A percentile compares a stretch with the other conserved stretches of the same genome.
phyloP scores from a whole-genome alignment of 2,329 filamentous ascomycete species.

The Leptographium wingfieldii region DNA sequence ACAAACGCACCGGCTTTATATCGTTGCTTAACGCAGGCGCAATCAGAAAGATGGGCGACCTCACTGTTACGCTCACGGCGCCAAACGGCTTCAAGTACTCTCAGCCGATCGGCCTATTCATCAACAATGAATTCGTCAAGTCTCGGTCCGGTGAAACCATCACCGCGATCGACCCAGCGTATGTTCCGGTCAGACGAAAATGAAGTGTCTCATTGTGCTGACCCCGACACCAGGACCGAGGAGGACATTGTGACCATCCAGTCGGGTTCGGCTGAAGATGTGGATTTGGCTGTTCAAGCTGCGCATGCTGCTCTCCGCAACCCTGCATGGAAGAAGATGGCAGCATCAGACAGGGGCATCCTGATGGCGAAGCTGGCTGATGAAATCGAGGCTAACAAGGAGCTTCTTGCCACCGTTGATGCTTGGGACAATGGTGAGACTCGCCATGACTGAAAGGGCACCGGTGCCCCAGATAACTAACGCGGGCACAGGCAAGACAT shows the following conservation, averaged over 20 bases:
- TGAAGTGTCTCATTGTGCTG: background rate
- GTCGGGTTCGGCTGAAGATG: slow-evolving; percentile 1
- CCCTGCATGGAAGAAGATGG: slow-evolving; percentile 2
- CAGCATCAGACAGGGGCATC: slow-evolving; percentile 18
- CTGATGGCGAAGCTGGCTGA: slow-evolving; percentile 30
- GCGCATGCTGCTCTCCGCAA: slow-evolving; percentile 4
- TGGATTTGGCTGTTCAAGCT: slow-evolving; percentile 8
- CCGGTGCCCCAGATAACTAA: background rate
- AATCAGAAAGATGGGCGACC: background rate
- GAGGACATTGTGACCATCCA: slow-evolving; percentile 1
- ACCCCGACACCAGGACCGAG: background rate
- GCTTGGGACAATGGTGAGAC: slow-evolving; percentile 72
- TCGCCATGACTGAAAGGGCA: background rate
- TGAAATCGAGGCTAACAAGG: slow-evolving; percentile 24
- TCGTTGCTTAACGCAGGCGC: background rate
- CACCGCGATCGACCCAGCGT: slow-evolving; percentile 4
- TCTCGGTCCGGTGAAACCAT: background rate
- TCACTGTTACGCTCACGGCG: background rate
- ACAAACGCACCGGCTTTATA: background rate
- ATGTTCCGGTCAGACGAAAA: background rate
- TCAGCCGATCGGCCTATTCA: slow-evolving; percentile 8
- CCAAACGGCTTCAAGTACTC: slow-evolving; percentile 6
- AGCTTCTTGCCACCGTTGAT: slow-evolving; percentile 35
- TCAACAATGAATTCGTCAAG: slow-evolving; percentile 9
- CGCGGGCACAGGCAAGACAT: background rate